Evolutionary conservation across 2,329 filamentous ascomycete genomes (phyloP).

Genomic region (Tolypocladium sp.): DNA sequence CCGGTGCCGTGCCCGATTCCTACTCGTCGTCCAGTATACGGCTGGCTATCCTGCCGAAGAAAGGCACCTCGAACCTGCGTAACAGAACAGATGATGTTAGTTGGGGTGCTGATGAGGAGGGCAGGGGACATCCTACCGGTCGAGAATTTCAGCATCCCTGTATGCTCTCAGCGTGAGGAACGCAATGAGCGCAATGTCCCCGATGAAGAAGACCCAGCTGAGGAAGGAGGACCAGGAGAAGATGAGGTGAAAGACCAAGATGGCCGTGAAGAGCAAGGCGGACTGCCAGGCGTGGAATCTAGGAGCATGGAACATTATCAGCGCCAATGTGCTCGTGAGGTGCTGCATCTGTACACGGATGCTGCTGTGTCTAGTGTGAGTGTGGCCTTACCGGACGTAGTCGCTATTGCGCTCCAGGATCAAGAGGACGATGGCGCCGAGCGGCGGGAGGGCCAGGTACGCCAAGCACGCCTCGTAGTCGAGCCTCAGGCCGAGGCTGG

Average conservation of each 20-base stretch:
- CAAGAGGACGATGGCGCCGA: slow-evolving; percentile 75
- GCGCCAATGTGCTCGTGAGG: slow-evolving; percentile 2
- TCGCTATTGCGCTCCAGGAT: slow-evolving; percentile 91
- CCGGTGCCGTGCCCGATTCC: background rate
- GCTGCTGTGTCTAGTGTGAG: background rate
- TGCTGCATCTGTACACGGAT: too few relatives aligned
- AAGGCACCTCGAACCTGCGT: slow-evolving; percentile 70
- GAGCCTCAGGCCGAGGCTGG: slow-evolving; percentile 74
- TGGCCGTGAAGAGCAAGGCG: slow-evolving; percentile 66
- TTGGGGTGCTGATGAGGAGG: background rate
- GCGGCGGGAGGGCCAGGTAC: slow-evolving; percentile 75
- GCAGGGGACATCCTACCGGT: slow-evolving; percentile 35
- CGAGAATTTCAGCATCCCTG: slow-evolving; percentile 63
- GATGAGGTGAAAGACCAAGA: slow-evolving; percentile 72
- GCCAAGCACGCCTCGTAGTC: slow-evolving; percentile 88
- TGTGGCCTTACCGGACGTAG: slow-evolving; percentile 67
- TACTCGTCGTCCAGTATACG: slow-evolving; percentile 82
- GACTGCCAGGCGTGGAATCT: slow-evolving; percentile 98
- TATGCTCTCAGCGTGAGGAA: slow-evolving; percentile 75
- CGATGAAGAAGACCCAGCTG: slow-evolving; percentile 72
- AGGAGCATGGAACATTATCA: background rate
- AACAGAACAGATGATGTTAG: background rate
- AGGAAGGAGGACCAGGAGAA: slow-evolving; percentile 79
- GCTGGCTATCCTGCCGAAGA: slow-evolving; percentile 78
- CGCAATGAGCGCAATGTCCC: slow-evolving; percentile 66